Conservation (phyloP, 2,329 filamentous ascomycete genomes). For the Magnaporthiopsis rhizophila region DNA sequence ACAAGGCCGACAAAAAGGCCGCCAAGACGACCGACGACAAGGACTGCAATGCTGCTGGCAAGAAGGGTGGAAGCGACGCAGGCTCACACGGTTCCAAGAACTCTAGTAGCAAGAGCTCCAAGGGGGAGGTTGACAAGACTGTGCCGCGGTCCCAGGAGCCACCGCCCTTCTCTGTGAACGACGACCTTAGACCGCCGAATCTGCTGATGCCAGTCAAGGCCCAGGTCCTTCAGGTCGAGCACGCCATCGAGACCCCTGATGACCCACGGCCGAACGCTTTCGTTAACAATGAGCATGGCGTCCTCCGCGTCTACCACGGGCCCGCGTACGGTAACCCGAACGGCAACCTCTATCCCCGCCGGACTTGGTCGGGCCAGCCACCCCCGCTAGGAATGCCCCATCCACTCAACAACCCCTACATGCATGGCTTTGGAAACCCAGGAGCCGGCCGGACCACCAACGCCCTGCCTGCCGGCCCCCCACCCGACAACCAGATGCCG, state of each 20-base stretch:
- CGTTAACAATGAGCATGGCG: conserved; percentile 42
- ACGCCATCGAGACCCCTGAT: conserved; percentile 41
- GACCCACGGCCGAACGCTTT: conserved; percentile 54
- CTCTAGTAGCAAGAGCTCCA: conserved; percentile 10
- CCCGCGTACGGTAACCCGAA: conserved; percentile 44
- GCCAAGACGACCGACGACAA: conserved; percentile 2
- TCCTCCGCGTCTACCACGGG: conserved; percentile 51
- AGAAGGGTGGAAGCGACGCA: neutral
- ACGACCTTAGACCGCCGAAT: conserved; percentile 30
- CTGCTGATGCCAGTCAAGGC: conserved; percentile 39
- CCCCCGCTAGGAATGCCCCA: conserved; percentile 35
- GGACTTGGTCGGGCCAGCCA: conserved; percentile 21
- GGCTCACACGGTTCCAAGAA: conserved; percentile 2
- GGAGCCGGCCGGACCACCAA: conserved; percentile 12
- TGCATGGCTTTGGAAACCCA: conserved; percentile 25
- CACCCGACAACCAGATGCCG: neutral
- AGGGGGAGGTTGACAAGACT: neutral
- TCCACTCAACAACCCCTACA: conserved; percentile 34
- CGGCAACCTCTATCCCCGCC: conserved; percentile 37
- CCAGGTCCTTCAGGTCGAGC: conserved; percentile 46
- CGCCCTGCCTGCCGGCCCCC: neutral
- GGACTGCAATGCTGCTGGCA: neutral
- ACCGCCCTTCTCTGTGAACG: conserved; percentile 15
- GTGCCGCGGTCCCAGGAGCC: conserved; percentile 10
- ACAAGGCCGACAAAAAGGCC: conserved; percentile 6